phyloP scores from a whole-genome alignment of 441 rosid genomes.

The Brassica balearica region DNA sequence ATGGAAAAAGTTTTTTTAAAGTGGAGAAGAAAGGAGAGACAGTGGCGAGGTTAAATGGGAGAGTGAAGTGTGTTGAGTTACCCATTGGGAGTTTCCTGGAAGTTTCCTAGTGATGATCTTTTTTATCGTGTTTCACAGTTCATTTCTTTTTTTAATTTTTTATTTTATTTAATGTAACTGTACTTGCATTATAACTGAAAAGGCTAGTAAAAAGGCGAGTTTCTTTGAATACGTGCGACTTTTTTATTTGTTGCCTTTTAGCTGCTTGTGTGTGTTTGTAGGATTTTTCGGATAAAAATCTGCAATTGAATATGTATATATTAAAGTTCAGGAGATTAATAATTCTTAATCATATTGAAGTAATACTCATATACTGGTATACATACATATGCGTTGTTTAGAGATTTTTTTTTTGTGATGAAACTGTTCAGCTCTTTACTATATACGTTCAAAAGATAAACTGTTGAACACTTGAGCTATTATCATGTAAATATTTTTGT shows the following conservation, averaged over 20 bases:
- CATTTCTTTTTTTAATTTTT: not conserved
- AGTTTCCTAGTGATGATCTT: slow-evolving; percentile 50
- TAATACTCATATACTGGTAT: too few species aligned
- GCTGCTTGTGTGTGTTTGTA: slow-evolving; percentile 22
- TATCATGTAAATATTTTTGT: too few species aligned
- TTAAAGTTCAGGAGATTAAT: not conserved
- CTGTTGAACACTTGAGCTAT: too few species aligned
- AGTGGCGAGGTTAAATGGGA: slow-evolving; percentile 44
- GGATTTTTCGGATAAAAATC: not conserved
- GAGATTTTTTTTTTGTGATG: too few species aligned
- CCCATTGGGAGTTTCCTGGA: slow-evolving; percentile 70
- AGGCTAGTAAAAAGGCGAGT: not conserved
- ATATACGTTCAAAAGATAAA: too few species aligned
- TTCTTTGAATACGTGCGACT: not conserved
- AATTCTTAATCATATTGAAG: not conserved
- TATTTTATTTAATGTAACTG: not conserved
- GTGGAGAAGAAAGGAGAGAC: slow-evolving; percentile 15
- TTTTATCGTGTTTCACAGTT: slow-evolving; percentile 26
- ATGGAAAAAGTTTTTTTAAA: not conserved
- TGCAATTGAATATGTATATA: not conserved
- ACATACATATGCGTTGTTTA: too few species aligned
- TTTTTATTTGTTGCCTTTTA: not conserved
- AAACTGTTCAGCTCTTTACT: too few species aligned
- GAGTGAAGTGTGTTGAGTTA: not conserved
- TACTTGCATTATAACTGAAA: not conserved